Conservation (phyloP, 805 yeast genomes). For the Candida dajiaensis region DNA sequence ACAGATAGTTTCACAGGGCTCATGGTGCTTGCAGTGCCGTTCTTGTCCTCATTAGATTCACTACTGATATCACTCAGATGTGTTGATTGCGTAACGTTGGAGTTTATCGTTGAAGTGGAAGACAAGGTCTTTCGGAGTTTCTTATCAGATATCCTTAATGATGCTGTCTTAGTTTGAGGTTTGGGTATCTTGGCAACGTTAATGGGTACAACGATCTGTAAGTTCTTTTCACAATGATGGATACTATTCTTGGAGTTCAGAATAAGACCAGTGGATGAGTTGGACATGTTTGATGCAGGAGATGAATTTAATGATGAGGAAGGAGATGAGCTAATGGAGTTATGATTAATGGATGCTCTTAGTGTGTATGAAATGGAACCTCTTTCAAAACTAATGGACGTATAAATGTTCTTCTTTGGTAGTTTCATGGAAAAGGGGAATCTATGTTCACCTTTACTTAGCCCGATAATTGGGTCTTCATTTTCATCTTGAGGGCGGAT, state of each 20-base stretch:
- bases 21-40: slow-evolving; percentile 23
- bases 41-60: slow-evolving; percentile 11
- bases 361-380: slow-evolving; percentile 73
- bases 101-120: slow-evolving; percentile 35
- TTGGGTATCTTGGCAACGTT: slow-evolving; percentile 63
- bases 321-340: slow-evolving; percentile 9
- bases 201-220: slow-evolving; percentile 64
- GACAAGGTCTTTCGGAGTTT: slow-evolving; percentile 33
- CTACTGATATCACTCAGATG: slow-evolving; percentile 17
- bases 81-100: slow-evolving; percentile 20
- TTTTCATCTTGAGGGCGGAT: slow-evolving; percentile 1
- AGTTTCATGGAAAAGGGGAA: slow-evolving; percentile 81
- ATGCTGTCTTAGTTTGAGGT: slow-evolving; percentile 60
- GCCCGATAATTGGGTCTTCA: slow-evolving; percentile 31
- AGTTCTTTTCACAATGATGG: slow-evolving; percentile 47
- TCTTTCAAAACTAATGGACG: slow-evolving; percentile 75
- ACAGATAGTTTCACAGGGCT: slow-evolving; percentile 38
- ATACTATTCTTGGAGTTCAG: slow-evolving; percentile 23
- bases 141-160: slow-evolving; percentile 49
- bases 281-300: slow-evolving; percentile 17
- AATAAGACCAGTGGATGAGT: slow-evolving; percentile 11
- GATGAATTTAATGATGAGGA: slow-evolving; percentile 14
- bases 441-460: slow-evolving; percentile 79
- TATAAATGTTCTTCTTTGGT: slow-evolving; percentile 67
- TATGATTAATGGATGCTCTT: slow-evolving; percentile 35